phyloP scores from a whole-genome alignment of 2,329 filamentous ascomycete species.

The Epichloe sibirici region DNA sequence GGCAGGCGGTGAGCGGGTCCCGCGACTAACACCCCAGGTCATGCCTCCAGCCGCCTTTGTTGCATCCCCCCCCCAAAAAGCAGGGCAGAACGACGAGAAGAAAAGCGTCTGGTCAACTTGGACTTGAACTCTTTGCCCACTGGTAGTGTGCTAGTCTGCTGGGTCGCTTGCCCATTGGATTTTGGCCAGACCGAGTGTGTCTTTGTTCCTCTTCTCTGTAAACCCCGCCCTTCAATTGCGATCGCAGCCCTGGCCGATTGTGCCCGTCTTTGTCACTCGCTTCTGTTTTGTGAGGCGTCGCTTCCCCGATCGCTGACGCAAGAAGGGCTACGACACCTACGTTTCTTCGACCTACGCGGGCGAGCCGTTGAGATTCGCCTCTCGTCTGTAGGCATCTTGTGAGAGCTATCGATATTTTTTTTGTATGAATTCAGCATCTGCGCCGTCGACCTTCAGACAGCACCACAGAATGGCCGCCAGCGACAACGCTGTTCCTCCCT shows the following conservation, averaged over 20 bases:
- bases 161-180: background rate
- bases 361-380: background rate
- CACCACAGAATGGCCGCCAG: conserved; percentile 25
- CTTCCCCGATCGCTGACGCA: background rate
- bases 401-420: background rate
- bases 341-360: background rate
- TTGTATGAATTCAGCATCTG: background rate
- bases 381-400: background rate
- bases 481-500: conserved; percentile 22
- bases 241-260: background rate
- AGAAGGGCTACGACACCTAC: background rate
- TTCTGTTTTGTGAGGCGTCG: background rate
- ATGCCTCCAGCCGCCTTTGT: background rate
- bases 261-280: background rate
- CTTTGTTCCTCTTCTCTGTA: background rate
- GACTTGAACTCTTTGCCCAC: background rate
- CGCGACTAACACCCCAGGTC: conserved; percentile 10
- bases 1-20: conserved; percentile 11
- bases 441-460: background rate
- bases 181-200: background rate
- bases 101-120: background rate
- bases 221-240: background rate
- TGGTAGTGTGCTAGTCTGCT: background rate
- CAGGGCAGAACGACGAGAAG: background rate
- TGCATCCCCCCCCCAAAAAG: background rate